Evolutionary conservation across 106 monocot species (phyloP).

Genomic region (Ottelia alismoides): DNA sequence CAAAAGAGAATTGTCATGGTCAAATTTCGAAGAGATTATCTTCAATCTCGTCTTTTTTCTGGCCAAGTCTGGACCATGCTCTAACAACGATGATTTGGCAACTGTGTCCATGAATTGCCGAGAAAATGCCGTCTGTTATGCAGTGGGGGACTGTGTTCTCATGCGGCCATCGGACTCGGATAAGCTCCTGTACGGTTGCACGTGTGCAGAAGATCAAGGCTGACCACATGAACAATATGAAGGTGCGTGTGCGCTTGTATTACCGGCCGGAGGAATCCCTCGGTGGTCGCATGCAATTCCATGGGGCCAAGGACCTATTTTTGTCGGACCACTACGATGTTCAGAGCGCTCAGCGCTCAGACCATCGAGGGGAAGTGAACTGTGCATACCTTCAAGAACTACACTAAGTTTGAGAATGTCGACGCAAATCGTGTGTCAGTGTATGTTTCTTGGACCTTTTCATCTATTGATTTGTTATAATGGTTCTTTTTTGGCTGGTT

Average conservation of each 20-base stretch:
- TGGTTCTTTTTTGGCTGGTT: not conserved
- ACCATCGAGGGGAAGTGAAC: not conserved
- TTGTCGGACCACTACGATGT: not conserved
- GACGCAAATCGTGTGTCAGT: not conserved
- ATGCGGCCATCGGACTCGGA: slow-evolving; percentile 47
- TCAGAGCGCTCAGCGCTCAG: not conserved
- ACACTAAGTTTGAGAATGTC: not conserved
- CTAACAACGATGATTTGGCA: too few relatives aligned
- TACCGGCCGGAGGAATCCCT: not conserved
- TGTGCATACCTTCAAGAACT: not conserved
- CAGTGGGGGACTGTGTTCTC: slow-evolving; percentile 52
- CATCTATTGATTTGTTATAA: not conserved
- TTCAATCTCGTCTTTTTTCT: too few relatives aligned
- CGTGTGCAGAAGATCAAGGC: not conserved
- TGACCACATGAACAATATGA: not conserved
- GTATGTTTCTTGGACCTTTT: not conserved
- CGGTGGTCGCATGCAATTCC: not conserved
- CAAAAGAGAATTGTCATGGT: too few relatives aligned
- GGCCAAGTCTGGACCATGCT: too few relatives aligned
- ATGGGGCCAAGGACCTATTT: not conserved
- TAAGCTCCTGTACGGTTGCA: slow-evolving; percentile 37
- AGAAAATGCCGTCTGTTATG: too few relatives aligned
- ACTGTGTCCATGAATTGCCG: too few relatives aligned
- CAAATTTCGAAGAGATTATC: too few relatives aligned
- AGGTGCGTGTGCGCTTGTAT: not conserved